Evolutionary conservation across 352 stramenopile species (phyloP).

Genomic region (Pythium aristosporum): DNA sequence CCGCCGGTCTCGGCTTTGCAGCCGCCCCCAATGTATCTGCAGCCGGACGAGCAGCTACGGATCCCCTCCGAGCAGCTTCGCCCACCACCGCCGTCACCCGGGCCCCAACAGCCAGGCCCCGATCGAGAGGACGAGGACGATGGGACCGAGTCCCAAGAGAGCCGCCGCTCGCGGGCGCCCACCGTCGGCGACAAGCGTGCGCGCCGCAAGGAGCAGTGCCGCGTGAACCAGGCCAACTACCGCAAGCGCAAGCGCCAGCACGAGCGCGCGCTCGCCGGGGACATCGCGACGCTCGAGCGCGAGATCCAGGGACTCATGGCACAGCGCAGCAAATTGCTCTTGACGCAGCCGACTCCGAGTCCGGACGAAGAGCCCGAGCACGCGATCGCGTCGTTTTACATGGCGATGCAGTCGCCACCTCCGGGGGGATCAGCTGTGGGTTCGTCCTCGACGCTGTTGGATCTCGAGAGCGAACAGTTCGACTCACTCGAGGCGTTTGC

Average conservation of each 20-base stretch:
- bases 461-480: constrained; percentile 40
- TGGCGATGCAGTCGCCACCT: constrained; percentile 1
- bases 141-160: background rate
- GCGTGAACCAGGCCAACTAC: constrained; percentile 66
- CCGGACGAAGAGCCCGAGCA: background rate
- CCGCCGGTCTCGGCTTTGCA: background rate
- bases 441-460: constrained; percentile 6
- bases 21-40: background rate
- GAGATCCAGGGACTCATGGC: constrained; percentile 39
- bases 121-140: background rate
- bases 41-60: background rate
- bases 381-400: constrained; percentile 12
- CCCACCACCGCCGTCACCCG: background rate
- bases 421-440: background rate
- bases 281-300: constrained; percentile 38
- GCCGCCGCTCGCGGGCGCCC: background rate
- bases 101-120: background rate
- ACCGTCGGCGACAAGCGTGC: constrained; percentile 31
- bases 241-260: constrained; percentile 52
- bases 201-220: constrained; percentile 55
- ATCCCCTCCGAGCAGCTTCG: background rate
- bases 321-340: background rate
- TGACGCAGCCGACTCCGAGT: background rate
- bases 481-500: constrained; percentile 37
- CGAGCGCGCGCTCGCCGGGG: constrained; percentile 33